Base-by-base conservation (phyloP, 352 stramenopile species). In the Pythium aristosporum region DNA sequence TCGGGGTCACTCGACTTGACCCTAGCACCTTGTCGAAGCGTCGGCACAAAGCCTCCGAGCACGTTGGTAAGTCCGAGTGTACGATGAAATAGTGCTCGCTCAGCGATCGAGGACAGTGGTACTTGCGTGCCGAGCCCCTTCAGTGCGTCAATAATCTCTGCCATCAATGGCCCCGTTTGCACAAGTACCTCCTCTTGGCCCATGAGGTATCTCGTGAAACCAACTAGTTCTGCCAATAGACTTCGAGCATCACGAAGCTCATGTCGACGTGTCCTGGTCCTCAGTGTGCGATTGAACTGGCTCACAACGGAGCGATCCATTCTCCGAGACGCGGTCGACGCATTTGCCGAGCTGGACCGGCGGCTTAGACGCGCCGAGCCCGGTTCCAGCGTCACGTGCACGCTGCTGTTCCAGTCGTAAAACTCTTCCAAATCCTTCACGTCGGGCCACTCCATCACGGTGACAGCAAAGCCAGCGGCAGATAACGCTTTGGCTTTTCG, bases 381-480 rank as follows among this genome's bases (percentile, higher is more conserved):
- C 44, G 81, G 79, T 41, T 88, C 79, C 30, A 88, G 55, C 0
- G 61, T 63, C 23, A 71, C 57, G 46, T 72, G 61, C 18, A 82
- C 51, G 18, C 70, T 62, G 34, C 61, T 73, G 54, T 90, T 76
- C 79, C 79, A 90, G 32, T 85, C 72, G 44, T 80, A 73, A 47
- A 82, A 72, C 1, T 32, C 39, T 16, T 87, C 61, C 21, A 91
- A 61, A 30, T 75, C 52, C 13, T 39, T 42, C 34, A 84, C 44
- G 43, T 88, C 78, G 0, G 54, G 54, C 28, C 43, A 63, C 13
- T 70, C 54, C 52, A 85, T 65, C 39, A 90, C 79, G 21, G 79
- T 85, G 13, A 64, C 70, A 5, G 79, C 32, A 16, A 89, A 79
- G 1, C 77, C 77, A 6, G 78, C 32, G 10, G 73, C 60, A 0